A percentile compares a stretch with the other conserved stretches of the same genome.
These are phyloP conservation scores for Coleophoma crateriformis DNA, from an alignment of 2,329 filamentous ascomycete species.

Conservation along the genomic window DNA sequence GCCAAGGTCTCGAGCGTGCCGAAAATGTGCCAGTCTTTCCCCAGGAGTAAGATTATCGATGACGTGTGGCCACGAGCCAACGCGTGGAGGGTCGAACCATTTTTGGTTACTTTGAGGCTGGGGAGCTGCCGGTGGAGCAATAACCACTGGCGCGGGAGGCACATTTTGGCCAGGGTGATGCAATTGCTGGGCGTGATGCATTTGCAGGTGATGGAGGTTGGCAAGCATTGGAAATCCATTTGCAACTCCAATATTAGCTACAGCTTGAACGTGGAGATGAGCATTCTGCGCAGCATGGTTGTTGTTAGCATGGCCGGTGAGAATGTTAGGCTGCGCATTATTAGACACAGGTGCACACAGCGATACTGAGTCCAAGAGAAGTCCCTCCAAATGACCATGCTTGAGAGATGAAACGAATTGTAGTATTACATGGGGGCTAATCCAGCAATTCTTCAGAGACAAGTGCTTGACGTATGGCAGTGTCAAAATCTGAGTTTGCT, in stretches of 20 bases:
- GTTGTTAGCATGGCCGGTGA: constrained; percentile 6
- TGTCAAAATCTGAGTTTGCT: constrained; percentile 31
- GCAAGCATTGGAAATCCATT: background rate
- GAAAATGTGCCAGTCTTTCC: constrained; percentile 33
- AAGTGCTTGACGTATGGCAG: constrained; percentile 54
- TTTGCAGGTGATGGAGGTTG: background rate
- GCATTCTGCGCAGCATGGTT: constrained; percentile 3
- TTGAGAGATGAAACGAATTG: constrained; percentile 45
- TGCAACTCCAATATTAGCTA: constrained; percentile 1
- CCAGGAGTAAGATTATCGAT: constrained; percentile 45
- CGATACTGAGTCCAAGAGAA: constrained; percentile 61
- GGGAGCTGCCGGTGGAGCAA: constrained; percentile 1
- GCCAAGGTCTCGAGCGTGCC: constrained; percentile 27
- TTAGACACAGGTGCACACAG: constrained; percentile 42
- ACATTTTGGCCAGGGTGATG: background rate
- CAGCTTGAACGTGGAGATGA: constrained; percentile 1
- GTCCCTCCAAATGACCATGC: constrained; percentile 38
- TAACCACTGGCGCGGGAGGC: background rate
- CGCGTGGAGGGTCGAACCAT: constrained; percentile 30
- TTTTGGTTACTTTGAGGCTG: constrained; percentile 9
- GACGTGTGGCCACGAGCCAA: constrained; percentile 42
- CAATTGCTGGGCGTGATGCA: background rate
- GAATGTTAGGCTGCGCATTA: constrained; percentile 10
- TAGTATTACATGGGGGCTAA: constrained; percentile 51
- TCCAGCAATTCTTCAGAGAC: constrained; percentile 65